A percentile compares a stretch with the other conserved stretches of the same genome.
These are phyloP conservation scores for Diplosphaera chodatii DNA, from an alignment of 139 green algal species.

Conservation along the genomic window DNA sequence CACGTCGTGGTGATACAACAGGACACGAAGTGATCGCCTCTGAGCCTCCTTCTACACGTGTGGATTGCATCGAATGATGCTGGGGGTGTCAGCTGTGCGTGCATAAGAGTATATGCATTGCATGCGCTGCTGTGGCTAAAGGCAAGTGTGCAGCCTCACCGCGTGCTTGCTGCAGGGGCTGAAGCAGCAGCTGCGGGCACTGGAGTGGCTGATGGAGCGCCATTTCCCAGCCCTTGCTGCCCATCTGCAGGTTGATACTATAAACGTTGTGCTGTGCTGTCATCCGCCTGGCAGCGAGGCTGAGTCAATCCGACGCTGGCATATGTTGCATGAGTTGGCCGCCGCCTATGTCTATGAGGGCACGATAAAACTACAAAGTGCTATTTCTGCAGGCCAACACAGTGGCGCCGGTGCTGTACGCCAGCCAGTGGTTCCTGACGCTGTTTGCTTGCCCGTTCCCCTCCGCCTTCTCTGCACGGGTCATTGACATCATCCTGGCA, in stretches of 20 bases:
- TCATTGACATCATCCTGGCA: conserved; percentile 87
- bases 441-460: conserved; percentile 83
- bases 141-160: neutral
- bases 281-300: neutral
- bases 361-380: no score
- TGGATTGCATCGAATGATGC: no score
- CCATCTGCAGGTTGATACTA: conserved; percentile 32
- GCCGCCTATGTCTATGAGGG: no score
- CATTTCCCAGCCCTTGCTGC: conserved; percentile 35
- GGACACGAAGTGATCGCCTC: no score
- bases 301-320: no score
- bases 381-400: conserved; percentile 48
- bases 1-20: no score
- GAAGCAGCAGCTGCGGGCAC: conserved; percentile 47
- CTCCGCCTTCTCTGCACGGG: conserved; percentile 58
- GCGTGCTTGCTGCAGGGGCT: conserved; percentile 44
- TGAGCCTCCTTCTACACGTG: no score
- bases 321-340: no score
- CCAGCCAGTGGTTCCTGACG: conserved; percentile 91
- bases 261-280: neutral
- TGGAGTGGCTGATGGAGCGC: conserved; percentile 44
- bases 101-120: no score
- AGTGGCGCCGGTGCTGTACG: conserved; percentile 77
- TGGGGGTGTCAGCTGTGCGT: no score
- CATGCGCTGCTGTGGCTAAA: no score